Percentiles rank a stretch among this genome's conserved stretches.
phyloP scores from a whole-genome alignment of 306 rosid species.

The Echinosophora koreensis region DNA sequence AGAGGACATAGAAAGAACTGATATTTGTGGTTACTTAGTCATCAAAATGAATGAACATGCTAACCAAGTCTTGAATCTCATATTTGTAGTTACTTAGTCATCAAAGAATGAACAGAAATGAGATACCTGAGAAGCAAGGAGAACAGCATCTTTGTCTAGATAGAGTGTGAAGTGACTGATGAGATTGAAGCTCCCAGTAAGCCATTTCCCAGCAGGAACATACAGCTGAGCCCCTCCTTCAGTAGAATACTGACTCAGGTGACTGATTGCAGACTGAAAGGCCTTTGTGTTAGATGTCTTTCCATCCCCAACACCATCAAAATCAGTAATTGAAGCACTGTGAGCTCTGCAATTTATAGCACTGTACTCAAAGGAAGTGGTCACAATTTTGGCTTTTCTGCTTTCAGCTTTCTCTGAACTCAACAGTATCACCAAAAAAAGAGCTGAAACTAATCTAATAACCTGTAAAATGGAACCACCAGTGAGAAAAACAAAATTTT shows the following conservation, averaged over 20 bases:
- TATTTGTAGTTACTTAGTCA: background rate
- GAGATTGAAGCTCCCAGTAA: slow-evolving; percentile 84
- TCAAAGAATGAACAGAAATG: slow-evolving; percentile 14
- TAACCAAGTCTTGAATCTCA: background rate
- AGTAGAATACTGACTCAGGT: slow-evolving; percentile 62
- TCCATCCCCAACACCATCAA: slow-evolving; percentile 91
- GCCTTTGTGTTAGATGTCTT: slow-evolving; percentile 74
- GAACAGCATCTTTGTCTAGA: slow-evolving; percentile 72
- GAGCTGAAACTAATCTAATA: slow-evolving; percentile 36
- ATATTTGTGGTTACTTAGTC: background rate
- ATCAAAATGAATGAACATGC: slow-evolving; percentile 7
- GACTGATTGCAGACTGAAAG: slow-evolving; percentile 63
- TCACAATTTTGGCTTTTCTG: slow-evolving; percentile 43
- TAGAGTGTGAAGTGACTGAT: slow-evolving; percentile 75
- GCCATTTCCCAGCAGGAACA: slow-evolving; percentile 88
- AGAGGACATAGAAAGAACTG: slow-evolving; percentile 2
- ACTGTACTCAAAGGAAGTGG: slow-evolving; percentile 57
- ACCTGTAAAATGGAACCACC: slow-evolving; percentile 44
- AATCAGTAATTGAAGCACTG: slow-evolving; percentile 73
- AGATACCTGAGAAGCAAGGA: slow-evolving; percentile 81
- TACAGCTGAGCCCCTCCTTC: slow-evolving; percentile 68
- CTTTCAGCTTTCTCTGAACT: slow-evolving; percentile 56
- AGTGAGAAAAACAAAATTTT: background rate
- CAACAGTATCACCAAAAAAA: slow-evolving; percentile 52
- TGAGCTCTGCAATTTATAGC: slow-evolving; percentile 75